Percentiles rank a stretch among this genome's conserved stretches.
Conservation (phyloP, 441 rosid genomes). For the Viola pubescens region DNA sequence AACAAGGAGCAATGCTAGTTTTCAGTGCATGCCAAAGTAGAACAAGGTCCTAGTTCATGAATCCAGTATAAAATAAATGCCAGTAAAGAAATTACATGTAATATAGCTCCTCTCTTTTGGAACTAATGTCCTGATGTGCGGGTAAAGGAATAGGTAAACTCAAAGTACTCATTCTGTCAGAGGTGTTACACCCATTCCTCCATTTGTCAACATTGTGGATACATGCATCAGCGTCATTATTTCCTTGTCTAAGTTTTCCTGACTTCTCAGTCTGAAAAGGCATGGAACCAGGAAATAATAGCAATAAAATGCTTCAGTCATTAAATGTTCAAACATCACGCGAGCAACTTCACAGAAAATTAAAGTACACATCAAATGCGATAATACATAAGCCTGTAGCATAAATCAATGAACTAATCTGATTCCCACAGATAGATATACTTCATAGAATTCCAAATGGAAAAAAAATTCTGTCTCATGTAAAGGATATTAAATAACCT, state of each 20-base stretch:
- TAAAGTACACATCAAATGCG: not conserved
- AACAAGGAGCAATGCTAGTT: not conserved
- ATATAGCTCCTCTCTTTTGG: constrained; percentile 50
- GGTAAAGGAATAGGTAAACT: constrained; percentile 69
- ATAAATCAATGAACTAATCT: not conserved
- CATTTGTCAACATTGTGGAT: constrained; percentile 21
- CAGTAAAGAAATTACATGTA: constrained; percentile 42
- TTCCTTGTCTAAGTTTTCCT: constrained; percentile 25
- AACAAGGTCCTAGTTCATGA: not conserved
- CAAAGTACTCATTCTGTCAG: constrained; percentile 19
- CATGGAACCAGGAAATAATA: constrained; percentile 22
- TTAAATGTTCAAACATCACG: not conserved
- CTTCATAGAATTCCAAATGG: not conserved
- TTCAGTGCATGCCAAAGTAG: not conserved
- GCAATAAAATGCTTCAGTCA: not conserved
- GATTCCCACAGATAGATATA: not conserved
- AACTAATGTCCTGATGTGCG: constrained; percentile 28
- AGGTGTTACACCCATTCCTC: constrained; percentile 27
- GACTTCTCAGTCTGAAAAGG: constrained; percentile 21
- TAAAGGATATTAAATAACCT: not conserved
- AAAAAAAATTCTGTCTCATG: not conserved
- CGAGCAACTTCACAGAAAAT: constrained; percentile 2
- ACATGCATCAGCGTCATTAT: constrained; percentile 21
- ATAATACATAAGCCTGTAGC: not conserved
- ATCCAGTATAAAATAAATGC: not conserved